A percentile compares a stretch with the other conserved stretches of the same genome.
phyloP scores from a whole-genome alignment of 306 rosid genomes.

The Casuarina equisetifolia region DNA sequence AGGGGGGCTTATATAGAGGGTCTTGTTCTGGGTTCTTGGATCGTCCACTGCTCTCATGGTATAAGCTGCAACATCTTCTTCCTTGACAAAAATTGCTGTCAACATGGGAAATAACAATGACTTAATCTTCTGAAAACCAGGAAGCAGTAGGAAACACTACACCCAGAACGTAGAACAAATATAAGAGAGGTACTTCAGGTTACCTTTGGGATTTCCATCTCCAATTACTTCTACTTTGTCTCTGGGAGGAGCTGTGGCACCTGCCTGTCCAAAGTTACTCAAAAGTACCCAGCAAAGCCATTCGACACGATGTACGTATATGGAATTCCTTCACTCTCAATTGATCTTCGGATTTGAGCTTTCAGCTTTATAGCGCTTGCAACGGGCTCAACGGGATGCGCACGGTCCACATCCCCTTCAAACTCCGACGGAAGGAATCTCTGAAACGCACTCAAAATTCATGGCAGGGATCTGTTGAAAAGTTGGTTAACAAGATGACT shows the following conservation, averaged over 20 bases:
- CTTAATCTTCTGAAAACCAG: no score
- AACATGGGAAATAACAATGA: no score
- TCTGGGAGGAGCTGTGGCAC: slow-evolving; percentile 38
- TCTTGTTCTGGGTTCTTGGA: no score
- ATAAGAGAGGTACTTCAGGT: no score
- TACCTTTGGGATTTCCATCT: slow-evolving; percentile 28
- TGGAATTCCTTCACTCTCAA: slow-evolving; percentile 42
- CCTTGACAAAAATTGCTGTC: no score
- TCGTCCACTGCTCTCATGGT: no score
- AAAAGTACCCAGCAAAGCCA: slow-evolving; percentile 36
- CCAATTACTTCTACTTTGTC: slow-evolving; percentile 26
- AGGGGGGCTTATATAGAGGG: no score
- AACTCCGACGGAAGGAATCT: slow-evolving; percentile 51
- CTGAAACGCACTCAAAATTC: slow-evolving; percentile 7
- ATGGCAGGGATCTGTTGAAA: no score
- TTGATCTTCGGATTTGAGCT: slow-evolving; percentile 18
- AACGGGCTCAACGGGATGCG: slow-evolving; percentile 31
- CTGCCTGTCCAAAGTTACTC: slow-evolving; percentile 27
- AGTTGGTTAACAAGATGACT: no score
- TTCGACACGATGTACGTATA: slow-evolving; percentile 21
- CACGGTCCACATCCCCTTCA: slow-evolving; percentile 40
- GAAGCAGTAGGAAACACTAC: no score
- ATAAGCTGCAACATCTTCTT: no score
- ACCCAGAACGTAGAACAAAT: no score
- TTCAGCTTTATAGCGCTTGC: background rate